phyloP scores from a whole-genome alignment of 2,329 filamentous ascomycete genomes.

The Xylogone sp. region DNA sequence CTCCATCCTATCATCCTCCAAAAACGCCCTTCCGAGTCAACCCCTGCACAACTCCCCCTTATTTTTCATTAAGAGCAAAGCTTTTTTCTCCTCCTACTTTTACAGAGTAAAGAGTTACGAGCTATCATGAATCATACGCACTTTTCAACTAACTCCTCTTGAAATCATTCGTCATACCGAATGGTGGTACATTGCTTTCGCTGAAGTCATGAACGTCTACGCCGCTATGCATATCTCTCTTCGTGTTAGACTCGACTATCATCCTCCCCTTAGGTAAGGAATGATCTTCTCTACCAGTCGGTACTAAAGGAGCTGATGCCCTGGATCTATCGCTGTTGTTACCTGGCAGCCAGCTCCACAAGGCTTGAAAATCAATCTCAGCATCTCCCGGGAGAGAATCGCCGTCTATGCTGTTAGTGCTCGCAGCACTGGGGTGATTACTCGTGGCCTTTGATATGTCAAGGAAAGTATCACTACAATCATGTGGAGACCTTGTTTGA shows the following conservation, averaged over 20 bases:
- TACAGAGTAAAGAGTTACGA: too few relatives aligned
- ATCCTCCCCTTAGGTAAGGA: too few relatives aligned
- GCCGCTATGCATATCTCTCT: neutral
- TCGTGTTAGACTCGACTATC: too few relatives aligned
- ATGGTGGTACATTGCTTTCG: conserved; percentile 14
- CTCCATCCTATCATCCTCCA: too few relatives aligned
- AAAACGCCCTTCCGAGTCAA: too few relatives aligned
- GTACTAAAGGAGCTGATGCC: conserved; percentile 1
- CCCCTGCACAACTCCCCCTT: too few relatives aligned
- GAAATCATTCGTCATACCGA: conserved; percentile 6
- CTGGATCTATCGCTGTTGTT: neutral
- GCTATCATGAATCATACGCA: too few relatives aligned
- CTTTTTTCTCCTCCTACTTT: too few relatives aligned
- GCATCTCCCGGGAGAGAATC: conserved; percentile 12
- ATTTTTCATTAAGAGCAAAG: too few relatives aligned
- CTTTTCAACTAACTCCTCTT: too few relatives aligned
- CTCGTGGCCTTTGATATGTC: conserved; percentile 9
- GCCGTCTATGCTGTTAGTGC: conserved; percentile 4
- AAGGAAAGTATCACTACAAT: conserved; percentile 11
- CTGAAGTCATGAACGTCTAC: conserved; percentile 9
- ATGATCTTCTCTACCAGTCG: conserved; percentile 2
- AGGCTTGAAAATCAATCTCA: conserved; percentile 20
- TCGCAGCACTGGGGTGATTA: neutral
- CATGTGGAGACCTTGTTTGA: conserved; percentile 4
- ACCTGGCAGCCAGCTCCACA: conserved; percentile 15